Percentiles rank a stretch among this genome's conserved stretches.
phyloP scores from a whole-genome alignment of 768 basidiomycete species.

The Panellus pusillus region DNA sequence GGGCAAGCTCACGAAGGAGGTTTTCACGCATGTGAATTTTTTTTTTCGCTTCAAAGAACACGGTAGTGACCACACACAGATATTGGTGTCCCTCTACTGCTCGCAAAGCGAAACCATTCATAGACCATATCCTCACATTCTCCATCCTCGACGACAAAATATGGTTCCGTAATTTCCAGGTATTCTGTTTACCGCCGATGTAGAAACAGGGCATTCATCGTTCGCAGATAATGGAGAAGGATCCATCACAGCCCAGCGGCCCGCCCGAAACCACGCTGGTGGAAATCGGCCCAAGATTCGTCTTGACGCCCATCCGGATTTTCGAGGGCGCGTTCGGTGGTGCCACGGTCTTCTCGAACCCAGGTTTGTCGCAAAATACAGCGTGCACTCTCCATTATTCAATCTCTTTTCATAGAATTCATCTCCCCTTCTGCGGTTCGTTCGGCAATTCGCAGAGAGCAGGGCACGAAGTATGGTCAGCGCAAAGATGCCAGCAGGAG shows the following conservation, averaged over 20 bases:
- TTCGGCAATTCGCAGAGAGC: constrained; percentile 63
- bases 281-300: constrained; percentile 97
- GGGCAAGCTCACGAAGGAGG: constrained; percentile 85
- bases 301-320: constrained; percentile 94
- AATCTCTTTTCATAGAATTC: constrained; percentile 63
- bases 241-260: constrained; percentile 83
- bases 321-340: constrained; percentile 98
- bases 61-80: constrained; percentile 45
- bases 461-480: constrained; percentile 78
- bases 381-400: background rate
- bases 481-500: constrained; percentile 81
- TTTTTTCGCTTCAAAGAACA: background rate
- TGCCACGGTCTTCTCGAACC: constrained; percentile 93
- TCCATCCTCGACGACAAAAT: constrained; percentile 94
- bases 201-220: background rate
- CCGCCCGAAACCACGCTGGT: constrained; percentile 85
- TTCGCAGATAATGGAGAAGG: constrained; percentile 87
- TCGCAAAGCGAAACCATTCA: constrained; percentile 91
- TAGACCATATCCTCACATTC: constrained; percentile 97
- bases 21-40: constrained; percentile 82
- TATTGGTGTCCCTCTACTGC: constrained; percentile 93
- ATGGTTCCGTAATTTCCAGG: constrained; percentile 99
- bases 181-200: constrained; percentile 33
- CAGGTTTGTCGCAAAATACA: constrained; percentile 53
- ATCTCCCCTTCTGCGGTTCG: constrained; percentile 84